Base-by-base conservation (phyloP, 352 stramenopile genomes). In the Thalassiosira ordinaria region DNA sequence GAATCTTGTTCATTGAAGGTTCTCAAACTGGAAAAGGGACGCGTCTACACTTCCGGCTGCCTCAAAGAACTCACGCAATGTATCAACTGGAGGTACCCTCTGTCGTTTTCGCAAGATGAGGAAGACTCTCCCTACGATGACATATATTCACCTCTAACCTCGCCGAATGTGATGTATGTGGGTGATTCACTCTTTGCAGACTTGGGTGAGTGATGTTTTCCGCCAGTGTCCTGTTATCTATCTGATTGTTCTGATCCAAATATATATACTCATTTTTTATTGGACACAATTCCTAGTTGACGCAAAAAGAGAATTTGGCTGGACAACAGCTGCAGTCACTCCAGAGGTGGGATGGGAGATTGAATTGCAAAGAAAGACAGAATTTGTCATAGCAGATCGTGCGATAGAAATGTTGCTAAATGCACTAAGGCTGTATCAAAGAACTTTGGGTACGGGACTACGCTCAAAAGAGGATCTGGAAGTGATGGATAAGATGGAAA, bases 151-250 rank as follows among this genome's bases (percentile, higher is more conserved):
- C 71, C 69, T 91, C 82, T 92, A 13, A 75, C 78, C 11, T 86
- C 73, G 35, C 78, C 82, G 26, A 95, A 95, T 67, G 95, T 98
- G 24, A 85, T 98, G 31, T 98, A 98, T 80, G 96, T 98, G 51
- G 96, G 96, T 35, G 96, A 98, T 64, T 97, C 95, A 46, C 79
- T 98, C 14, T 98, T 98, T 78, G 96, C 96, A 6, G 95, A 98
- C n/a, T n/a, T n/a, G n/a, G n/a, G n/a, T n/a, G n/a, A n/a, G n/a
- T n/a, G n/a, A n/a, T n/a, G n/a, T n/a, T n/a, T n/a, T n/a, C n/a
- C n/a, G n/a, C n/a, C n/a, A n/a, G n/a, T n/a, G n/a, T n/a, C n/a
- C n/a, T n/a, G n/a, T n/a, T n/a, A n/a, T n/a, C n/a, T n/a, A n/a
- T n/a, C n/a, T n/a, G n/a, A n/a, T n/a, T n/a, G n/a, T n/a, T n/a